These are phyloP conservation scores for Torulaspora indica DNA, from an alignment of 805 yeast species.

Conservation along the genomic window DNA sequence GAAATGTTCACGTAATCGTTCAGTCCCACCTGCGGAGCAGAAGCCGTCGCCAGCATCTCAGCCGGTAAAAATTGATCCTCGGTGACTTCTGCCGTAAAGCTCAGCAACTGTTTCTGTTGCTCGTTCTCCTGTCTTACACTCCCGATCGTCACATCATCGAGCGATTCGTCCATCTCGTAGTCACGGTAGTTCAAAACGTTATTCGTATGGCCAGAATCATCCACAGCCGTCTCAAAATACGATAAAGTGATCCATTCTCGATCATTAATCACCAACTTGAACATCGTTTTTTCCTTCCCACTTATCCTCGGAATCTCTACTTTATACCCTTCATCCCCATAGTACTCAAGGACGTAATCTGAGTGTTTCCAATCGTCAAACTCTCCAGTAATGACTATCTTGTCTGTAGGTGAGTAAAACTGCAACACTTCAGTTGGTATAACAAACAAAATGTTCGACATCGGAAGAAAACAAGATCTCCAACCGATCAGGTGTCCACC, in stretches of 20 bases:
- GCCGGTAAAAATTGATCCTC: conserved; percentile 4
- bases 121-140: conserved; percentile 13
- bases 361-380: conserved; percentile 30
- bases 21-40: conserved; percentile 8
- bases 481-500: neutral
- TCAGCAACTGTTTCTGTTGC: conserved; percentile 13
- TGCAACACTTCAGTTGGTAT: conserved; percentile 16
- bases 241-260: conserved; percentile 26
- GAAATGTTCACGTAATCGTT: conserved; percentile 30
- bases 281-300: conserved; percentile 14
- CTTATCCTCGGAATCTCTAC: conserved; percentile 18
- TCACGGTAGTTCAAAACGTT: conserved; percentile 22
- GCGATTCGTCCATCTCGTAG: conserved; percentile 14
- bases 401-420: conserved; percentile 14
- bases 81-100: conserved; percentile 8
- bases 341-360: conserved; percentile 16
- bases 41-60: conserved; percentile 2
- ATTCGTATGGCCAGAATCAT: conserved; percentile 25
- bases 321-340: conserved; percentile 16
- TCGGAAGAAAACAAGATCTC: neutral
- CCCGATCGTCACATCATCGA: conserved; percentile 22
- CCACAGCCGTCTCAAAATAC: conserved; percentile 25
- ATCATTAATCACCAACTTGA: conserved; percentile 28
- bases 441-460: conserved; percentile 14
- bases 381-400: conserved; percentile 30